Conservation (phyloP, 306 rosid genomes). For the Fragaria vesca region DNA sequence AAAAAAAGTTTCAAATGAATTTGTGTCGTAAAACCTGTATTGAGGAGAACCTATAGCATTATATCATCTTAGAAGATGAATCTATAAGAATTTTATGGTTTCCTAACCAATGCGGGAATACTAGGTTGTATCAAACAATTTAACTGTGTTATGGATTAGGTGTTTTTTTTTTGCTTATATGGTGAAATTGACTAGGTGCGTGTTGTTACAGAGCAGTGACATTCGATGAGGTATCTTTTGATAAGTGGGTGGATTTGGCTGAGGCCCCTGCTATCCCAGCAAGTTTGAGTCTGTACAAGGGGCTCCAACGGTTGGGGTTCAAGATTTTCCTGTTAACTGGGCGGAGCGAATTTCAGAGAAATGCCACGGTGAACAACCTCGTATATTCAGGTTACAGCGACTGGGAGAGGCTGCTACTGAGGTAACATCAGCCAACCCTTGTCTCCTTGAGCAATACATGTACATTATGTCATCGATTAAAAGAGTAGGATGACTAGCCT, state of each 20-base stretch:
- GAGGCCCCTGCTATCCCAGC: slow-evolving; percentile 67
- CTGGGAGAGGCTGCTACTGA: slow-evolving; percentile 80
- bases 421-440: slow-evolving; percentile 37
- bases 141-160: background rate
- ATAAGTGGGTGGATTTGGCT: slow-evolving; percentile 66
- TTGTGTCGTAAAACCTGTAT: background rate
- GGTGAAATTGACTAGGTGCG: background rate
- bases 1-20: background rate
- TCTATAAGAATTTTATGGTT: too few species aligned
- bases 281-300: slow-evolving; percentile 56
- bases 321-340: slow-evolving; percentile 71
- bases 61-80: too few species aligned
- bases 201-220: slow-evolving; percentile 40
- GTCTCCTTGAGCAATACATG: background rate
- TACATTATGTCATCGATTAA: background rate
- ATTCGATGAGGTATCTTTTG: slow-evolving; percentile 51
- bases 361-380: slow-evolving; percentile 59
- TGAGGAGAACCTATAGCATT: background rate
- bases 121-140: background rate
- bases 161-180: background rate
- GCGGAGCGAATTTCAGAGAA: slow-evolving; percentile 66
- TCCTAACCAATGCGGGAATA: background rate
- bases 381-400: slow-evolving; percentile 44
- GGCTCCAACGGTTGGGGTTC: slow-evolving; percentile 53
- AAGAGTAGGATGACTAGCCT: background rate